Conservation (phyloP, 2,329 filamentous ascomycete genomes). For the Microdochium trichocladiopsis region DNA sequence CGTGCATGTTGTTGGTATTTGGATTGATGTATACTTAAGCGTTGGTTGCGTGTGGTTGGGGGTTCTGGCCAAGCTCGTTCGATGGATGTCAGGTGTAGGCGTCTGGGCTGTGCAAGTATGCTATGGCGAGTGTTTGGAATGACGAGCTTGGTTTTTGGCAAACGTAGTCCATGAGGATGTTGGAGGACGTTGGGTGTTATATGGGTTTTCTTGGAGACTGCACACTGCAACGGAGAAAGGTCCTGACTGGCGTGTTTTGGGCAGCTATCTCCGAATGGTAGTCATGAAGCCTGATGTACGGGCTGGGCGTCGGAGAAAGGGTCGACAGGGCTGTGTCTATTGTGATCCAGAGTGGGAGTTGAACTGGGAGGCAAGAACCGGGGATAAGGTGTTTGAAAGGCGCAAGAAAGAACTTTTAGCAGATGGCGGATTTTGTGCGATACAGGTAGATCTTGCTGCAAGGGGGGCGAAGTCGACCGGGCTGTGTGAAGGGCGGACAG, state of each 20-base stretch:
- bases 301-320: not conserved
- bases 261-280: not conserved
- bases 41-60: not conserved
- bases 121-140: not conserved
- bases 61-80: not conserved
- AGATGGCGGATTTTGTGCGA: not conserved
- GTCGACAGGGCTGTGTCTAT: not conserved
- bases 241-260: not conserved
- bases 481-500: too few species aligned
- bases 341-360: not conserved
- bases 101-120: not conserved
- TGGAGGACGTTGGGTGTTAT: not conserved
- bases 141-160: not conserved
- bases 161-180: not conserved
- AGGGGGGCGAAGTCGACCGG: not conserved
- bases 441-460: not conserved
- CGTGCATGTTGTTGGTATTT: conserved; percentile 41
- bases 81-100: not conserved
- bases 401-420: not conserved
- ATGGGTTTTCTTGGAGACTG: not conserved
- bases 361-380: not conserved
- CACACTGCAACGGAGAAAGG: not conserved
- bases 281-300: not conserved
- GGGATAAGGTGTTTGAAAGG: not conserved
- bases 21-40: conserved; percentile 1